A percentile compares a stretch with the other conserved stretches of the same genome.
phyloP scores from a whole-genome alignment of 2,329 filamentous ascomycete genomes.

The Neonectria sp. region DNA sequence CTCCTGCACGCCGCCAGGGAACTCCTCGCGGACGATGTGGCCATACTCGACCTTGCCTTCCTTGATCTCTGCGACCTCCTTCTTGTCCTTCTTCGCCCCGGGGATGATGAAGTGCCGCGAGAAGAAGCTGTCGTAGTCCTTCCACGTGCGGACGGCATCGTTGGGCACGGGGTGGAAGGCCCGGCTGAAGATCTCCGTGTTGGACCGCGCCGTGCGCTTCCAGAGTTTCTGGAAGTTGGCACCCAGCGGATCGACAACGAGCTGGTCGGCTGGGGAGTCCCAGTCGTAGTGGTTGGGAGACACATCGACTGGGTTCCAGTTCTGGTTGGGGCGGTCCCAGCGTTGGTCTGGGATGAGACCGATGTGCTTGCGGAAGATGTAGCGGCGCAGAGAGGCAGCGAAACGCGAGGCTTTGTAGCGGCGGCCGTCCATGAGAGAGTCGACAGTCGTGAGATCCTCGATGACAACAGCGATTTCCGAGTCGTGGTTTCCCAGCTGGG shows the following conservation, averaged over 20 bases:
- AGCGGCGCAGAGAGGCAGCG: constrained; percentile 84
- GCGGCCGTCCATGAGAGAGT: constrained; percentile 80
- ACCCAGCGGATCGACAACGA: constrained; percentile 82
- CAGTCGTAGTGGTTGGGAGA: constrained; percentile 82
- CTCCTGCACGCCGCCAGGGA: constrained; percentile 80
- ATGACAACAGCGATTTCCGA: constrained; percentile 93
- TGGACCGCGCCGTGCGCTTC: constrained; percentile 79
- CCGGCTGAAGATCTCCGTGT: constrained; percentile 85
- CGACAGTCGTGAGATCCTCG: constrained; percentile 80
- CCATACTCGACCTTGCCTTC: constrained; percentile 82
- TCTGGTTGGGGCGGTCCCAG: constrained; percentile 77
- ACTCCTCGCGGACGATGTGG: constrained; percentile 87
- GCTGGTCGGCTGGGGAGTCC: constrained; percentile 74
- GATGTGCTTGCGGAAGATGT: constrained; percentile 93
- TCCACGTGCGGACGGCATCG: constrained; percentile 78
- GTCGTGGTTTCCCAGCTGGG: constrained; percentile 87
- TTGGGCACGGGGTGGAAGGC: constrained; percentile 87
- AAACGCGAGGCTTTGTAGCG: constrained; percentile 82
- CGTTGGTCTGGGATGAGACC: constrained; percentile 84
- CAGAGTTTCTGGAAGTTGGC: constrained; percentile 80
- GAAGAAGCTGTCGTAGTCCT: constrained; percentile 82
- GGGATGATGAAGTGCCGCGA: constrained; percentile 75
- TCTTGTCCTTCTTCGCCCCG: constrained; percentile 61
- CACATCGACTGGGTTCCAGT: constrained; percentile 82
- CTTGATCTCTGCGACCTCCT: constrained; percentile 54